These are phyloP conservation scores for Lathyrus oleraceus DNA, from an alignment of 306 rosid species.

Conservation along the genomic window DNA sequence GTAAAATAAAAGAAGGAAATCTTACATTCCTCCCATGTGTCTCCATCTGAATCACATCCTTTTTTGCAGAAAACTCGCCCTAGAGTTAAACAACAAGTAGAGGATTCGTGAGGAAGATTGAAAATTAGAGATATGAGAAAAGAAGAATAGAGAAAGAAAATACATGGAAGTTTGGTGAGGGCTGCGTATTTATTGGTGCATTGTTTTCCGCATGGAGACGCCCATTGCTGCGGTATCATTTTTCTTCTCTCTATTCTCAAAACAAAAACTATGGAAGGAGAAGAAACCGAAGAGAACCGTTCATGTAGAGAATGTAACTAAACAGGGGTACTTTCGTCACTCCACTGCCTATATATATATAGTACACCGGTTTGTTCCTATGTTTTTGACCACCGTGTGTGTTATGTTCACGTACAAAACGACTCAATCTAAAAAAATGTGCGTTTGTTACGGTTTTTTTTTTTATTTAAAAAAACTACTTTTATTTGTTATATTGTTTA, in stretches of 20 bases:
- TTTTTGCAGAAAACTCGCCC: constrained; percentile 98
- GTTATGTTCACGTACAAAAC: no score
- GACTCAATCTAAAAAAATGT: no score
- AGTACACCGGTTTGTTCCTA: no score
- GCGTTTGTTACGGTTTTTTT: no score
- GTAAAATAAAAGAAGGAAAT: neutral
- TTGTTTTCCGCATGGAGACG: constrained; percentile 68
- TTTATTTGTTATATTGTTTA: no score
- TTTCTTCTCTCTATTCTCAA: neutral
- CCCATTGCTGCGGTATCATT: constrained; percentile 67
- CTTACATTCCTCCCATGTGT: constrained; percentile 87
- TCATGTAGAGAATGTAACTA: no score
- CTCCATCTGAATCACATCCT: constrained; percentile 76
- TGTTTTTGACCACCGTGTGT: no score
- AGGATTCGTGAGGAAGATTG: neutral
- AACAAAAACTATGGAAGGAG: neutral
- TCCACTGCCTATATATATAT: no score
- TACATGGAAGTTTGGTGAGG: constrained; percentile 79
- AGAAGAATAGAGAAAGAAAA: neutral
- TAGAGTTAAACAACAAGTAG: constrained; percentile 27
- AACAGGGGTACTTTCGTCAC: no score
- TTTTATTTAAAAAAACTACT: no score
- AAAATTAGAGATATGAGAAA: neutral
- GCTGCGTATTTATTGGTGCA: constrained; percentile 80
- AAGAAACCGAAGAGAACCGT: neutral